A percentile compares a stretch with the other conserved stretches of the same genome.
phyloP scores from a whole-genome alignment of 345 rosid genomes.

The Cardamine resedifolia region DNA sequence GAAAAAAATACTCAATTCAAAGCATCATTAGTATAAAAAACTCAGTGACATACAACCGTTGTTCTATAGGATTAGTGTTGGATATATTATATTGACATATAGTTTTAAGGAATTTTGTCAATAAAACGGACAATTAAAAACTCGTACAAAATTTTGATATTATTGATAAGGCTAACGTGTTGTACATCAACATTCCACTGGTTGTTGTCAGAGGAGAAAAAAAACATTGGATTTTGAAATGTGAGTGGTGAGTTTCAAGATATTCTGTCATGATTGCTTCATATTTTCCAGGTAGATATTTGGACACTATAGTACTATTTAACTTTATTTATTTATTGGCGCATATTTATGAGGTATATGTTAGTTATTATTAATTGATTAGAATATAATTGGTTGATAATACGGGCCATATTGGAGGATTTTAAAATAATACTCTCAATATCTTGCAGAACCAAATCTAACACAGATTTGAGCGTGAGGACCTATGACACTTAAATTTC shows the following conservation, averaged over 20 bases:
- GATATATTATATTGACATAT: not conserved
- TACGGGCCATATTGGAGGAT: constrained; percentile 14
- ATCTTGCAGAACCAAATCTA: constrained; percentile 37
- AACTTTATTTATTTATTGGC: not conserved
- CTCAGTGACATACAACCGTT: not conserved
- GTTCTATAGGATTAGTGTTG: not conserved
- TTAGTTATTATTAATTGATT: constrained; percentile 2
- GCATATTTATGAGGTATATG: not conserved
- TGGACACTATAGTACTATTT: constrained; percentile 7
- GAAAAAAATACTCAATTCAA: not conserved
- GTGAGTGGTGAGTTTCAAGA: constrained; percentile 50
- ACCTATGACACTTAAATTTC: constrained; percentile 7
- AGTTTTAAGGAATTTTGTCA: not conserved
- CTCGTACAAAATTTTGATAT: constrained; percentile 5
- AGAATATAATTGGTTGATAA: constrained; percentile 32
- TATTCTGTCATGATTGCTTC: constrained; percentile 58
- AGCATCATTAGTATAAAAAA: not conserved
- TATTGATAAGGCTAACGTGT: constrained; percentile 37
- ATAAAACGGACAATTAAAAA: not conserved
- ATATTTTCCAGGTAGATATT: constrained; percentile 48
- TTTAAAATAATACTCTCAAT: constrained; percentile 15
- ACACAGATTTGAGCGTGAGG: constrained; percentile 36
- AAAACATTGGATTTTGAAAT: constrained; percentile 32
- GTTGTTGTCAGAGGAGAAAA: constrained; percentile 27
- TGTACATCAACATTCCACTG: constrained; percentile 40